phyloP scores from a whole-genome alignment of 164 flowering plant species.

The Umbellularia californica region DNA sequence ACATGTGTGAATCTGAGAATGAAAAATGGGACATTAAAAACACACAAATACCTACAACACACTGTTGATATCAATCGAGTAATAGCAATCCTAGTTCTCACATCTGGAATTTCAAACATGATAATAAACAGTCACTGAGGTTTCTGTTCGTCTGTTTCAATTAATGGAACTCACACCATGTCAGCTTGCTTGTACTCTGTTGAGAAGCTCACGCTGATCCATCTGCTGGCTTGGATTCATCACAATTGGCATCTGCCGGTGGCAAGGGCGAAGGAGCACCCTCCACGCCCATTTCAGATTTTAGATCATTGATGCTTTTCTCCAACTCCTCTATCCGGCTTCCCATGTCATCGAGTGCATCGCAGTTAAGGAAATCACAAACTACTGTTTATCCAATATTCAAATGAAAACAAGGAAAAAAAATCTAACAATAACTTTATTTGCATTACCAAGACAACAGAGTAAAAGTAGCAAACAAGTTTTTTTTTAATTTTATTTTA shows the following conservation, averaged over 20 bases:
- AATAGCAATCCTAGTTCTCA: background rate
- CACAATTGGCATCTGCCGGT: constrained; percentile 15
- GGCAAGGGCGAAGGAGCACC: constrained; percentile 61
- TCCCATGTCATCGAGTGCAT: constrained; percentile 88
- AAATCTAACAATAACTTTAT: background rate
- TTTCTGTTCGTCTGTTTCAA: background rate
- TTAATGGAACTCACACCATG: constrained; percentile 2
- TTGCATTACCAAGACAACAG: background rate
- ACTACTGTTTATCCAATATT: background rate
- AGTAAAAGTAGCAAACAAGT: background rate
- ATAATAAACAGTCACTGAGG: background rate
- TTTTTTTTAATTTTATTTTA: background rate
- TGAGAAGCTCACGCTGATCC: constrained; percentile 9
- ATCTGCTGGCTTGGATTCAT: constrained; percentile 16
- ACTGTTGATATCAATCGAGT: background rate
- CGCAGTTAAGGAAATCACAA: constrained; percentile 43
- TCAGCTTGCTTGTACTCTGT: background rate
- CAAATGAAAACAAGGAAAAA: background rate
- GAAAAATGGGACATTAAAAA: background rate
- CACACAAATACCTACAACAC: background rate
- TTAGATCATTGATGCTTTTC: constrained; percentile 82
- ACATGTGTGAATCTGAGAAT: background rate
- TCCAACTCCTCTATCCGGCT: constrained; percentile 74
- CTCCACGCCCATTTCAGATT: constrained; percentile 72
- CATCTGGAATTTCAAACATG: background rate